Evolutionary conservation across 495 filamentous ascomycete species (phyloP).

Genomic region (Penicillium manginii): DNA sequence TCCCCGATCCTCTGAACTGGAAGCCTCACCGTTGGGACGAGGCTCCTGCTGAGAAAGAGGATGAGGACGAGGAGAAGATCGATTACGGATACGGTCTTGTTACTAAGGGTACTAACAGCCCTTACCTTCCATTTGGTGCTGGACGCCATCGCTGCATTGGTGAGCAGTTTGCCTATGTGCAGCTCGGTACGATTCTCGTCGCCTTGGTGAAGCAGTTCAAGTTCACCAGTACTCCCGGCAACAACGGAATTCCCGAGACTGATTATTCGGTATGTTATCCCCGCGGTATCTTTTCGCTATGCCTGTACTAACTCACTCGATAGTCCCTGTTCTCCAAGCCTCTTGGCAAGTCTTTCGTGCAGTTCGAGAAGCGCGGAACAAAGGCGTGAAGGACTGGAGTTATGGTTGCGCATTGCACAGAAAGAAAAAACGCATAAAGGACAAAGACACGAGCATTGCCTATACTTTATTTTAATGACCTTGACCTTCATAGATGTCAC

Average conservation of each 20-base stretch:
- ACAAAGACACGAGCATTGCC: not conserved
- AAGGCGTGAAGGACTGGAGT: constrained; percentile 31
- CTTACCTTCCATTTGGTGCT: constrained; percentile 60
- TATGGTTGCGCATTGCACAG: not conserved
- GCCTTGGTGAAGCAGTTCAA: constrained; percentile 52
- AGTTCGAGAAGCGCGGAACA: constrained; percentile 45
- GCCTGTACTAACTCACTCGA: constrained; percentile 15
- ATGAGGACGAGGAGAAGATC: constrained; percentile 48
- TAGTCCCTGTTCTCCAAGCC: constrained; percentile 59
- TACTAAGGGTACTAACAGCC: constrained; percentile 56
- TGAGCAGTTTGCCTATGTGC: constrained; percentile 60
- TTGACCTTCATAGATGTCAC: constrained; percentile 7
- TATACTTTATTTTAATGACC: constrained; percentile 23
- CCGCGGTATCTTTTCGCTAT: not conserved
- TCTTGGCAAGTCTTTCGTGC: constrained; percentile 44
- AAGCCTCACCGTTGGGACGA: constrained; percentile 59
- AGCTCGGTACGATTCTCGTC: constrained; percentile 51
- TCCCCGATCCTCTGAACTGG: constrained; percentile 51
- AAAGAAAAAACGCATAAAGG: constrained; percentile 3
- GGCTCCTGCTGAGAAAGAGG: constrained; percentile 24
- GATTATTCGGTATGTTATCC: constrained; percentile 50
- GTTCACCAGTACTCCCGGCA: constrained; percentile 37
- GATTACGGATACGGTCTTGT: constrained; percentile 54
- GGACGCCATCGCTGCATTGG: constrained; percentile 61
- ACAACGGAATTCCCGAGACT: constrained; percentile 46